phyloP scores from a whole-genome alignment of 2,329 filamentous ascomycete genomes.

The Aspergillus tamarii region DNA sequence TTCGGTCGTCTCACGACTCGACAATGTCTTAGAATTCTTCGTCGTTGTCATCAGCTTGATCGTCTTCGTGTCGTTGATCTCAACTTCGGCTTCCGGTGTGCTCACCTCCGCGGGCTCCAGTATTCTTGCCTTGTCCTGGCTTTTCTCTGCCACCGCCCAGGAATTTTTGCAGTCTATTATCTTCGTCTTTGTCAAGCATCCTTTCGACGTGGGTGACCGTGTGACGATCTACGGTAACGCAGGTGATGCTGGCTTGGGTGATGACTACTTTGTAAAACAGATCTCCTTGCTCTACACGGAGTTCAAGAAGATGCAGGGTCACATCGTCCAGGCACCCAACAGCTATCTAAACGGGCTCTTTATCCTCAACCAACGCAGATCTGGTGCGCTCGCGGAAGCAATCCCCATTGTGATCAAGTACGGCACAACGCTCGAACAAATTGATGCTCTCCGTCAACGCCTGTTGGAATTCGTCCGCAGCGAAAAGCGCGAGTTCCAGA shows the following conservation, averaged over 20 bases:
- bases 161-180: conserved; percentile 93
- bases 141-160: conserved; percentile 89
- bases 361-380: conserved; percentile 91
- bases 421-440: conserved; percentile 79
- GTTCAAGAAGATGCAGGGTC: conserved; percentile 98
- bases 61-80: conserved; percentile 87
- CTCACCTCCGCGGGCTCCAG: conserved; percentile 87
- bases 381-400: conserved; percentile 83
- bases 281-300: conserved; percentile 92
- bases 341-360: conserved; percentile 90
- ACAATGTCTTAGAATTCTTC: conserved; percentile 85
- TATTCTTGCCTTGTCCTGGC: conserved; percentile 87
- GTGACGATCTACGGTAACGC: conserved; percentile 91
- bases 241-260: conserved; percentile 74
- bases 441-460: conserved; percentile 77
- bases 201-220: conserved; percentile 93
- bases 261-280: conserved; percentile 96
- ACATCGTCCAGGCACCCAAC: conserved; percentile 94
- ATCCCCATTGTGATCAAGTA: conserved; percentile 84
- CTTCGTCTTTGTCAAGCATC: conserved; percentile 96
- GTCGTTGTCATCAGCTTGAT: conserved; percentile 79
- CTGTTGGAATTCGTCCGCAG: conserved; percentile 80
- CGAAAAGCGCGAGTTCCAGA: conserved; percentile 88
- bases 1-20: conserved; percentile 87
- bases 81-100: conserved; percentile 84